Evolutionary conservation across 2,329 filamentous ascomycete genomes (phyloP), one percentile per base, ranked within the genome.

Genomic region (Pseudogymnoascus pannorum): DNA sequence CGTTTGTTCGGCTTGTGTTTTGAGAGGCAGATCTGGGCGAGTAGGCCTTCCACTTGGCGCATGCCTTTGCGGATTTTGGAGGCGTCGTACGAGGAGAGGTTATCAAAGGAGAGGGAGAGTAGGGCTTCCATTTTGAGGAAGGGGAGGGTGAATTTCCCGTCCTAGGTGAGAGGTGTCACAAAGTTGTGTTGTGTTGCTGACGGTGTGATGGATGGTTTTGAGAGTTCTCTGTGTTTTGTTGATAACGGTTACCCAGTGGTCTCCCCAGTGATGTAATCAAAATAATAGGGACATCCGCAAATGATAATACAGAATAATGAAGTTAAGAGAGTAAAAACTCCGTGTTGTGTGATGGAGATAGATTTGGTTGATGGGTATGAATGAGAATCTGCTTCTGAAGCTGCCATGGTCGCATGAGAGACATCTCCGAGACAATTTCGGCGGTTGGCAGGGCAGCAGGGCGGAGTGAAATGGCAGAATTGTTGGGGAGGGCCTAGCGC

Each of bases 21-120:
- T 26, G 72, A 70, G 40, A 97, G 85, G 76, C 93, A 97, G 76
- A 97, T 95, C 75, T 96, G 92, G 20, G 93, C 93, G 58, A 97
- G 83, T 51, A 97, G 83, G 31, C 92, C 92, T 77, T 97, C 93
- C 66, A 97, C 91, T 77, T 97, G 93, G 67, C 91, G 88, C 67
- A 97, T 78, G 59, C 93, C 94, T 78, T 97, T 97, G 69, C 91
- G 88, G 72, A 97, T 89, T 78, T 96, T 96, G 73, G 83, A 81
- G 62, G 87, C 87, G 70, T 97, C 92, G 74, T 92, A 92, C 57
- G 92, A 97, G 64, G 92, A 95, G 66, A 97, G 87, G 76, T 96
- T 96, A 79, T 97, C 92, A 76, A 97, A 97, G 64, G 93, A 92
- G 73, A 96, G 86, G 48, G 91, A 95, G 61, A 97, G 81, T 26